Percentiles rank a stretch among this genome's conserved stretches.
These are phyloP conservation scores for Sphagnum magellanicum DNA, from an alignment of 228 moss, liverwort and hornwort species.

Conservation along the genomic window DNA sequence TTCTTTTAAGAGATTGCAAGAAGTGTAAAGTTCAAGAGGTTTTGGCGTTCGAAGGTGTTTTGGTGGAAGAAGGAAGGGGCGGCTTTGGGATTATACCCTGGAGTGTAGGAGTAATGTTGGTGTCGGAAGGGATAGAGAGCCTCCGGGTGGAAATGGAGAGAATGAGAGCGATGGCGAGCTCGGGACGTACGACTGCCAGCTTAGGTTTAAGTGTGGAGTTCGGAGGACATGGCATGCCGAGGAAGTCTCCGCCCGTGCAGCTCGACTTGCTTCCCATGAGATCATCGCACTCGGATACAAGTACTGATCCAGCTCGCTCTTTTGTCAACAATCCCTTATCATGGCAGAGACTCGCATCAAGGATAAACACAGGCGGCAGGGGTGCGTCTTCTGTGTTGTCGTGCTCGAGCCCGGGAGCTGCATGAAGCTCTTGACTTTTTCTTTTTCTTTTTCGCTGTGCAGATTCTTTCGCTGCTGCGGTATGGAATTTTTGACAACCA, in stretches of 20 bases:
- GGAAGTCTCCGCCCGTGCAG: conserved; percentile 70
- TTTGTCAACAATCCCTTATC: conserved; percentile 47
- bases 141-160: conserved; percentile 70
- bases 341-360: conserved; percentile 72
- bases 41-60: too few species aligned
- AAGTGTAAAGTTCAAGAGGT: too few species aligned
- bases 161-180: conserved; percentile 78
- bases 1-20: too few species aligned
- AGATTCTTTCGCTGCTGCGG: too few species aligned
- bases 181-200: conserved; percentile 41
- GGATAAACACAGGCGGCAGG: conserved; percentile 78
- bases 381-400: conserved; percentile 5
- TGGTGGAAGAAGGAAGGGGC: too few species aligned
- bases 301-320: conserved; percentile 35
- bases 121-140: conserved; percentile 60
- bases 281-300: conserved; percentile 57
- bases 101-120: conserved; percentile 30
- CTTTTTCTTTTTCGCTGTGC: not conserved
- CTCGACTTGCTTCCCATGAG: conserved; percentile 79
- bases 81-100: too few species aligned
- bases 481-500: too few species aligned
- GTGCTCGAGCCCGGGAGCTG: not conserved
- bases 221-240: conserved; percentile 55
- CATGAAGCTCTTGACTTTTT: too few species aligned
- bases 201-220: conserved; percentile 81